Base-by-base conservation (phyloP, 2,329 filamentous ascomycete species). In the Sporothrix sp. region DNA sequence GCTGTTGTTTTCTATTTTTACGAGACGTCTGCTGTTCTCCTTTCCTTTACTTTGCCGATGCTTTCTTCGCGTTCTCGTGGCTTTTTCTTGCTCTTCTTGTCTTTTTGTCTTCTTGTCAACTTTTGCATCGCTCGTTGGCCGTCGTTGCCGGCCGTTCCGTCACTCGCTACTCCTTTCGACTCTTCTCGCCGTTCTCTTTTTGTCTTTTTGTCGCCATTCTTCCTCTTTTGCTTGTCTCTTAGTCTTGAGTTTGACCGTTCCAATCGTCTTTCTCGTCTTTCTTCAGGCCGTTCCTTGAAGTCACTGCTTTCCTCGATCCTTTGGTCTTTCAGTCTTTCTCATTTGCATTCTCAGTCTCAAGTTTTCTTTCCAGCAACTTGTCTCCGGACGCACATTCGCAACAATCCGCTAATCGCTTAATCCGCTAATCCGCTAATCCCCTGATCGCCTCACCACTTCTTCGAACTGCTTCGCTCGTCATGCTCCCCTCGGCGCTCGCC, bases 1-100 rank as follows among this genome's bases (percentile, higher is more conserved):
- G 23, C 3, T 44, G 30, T 35, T 21, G 35, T 38, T 45, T n/a
- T 49, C 27, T 40, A 36, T 47, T 42, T 25, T 47, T 36, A 23
- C 43, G n/a, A n/a, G n/a, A n/a, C 20, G 20, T n/a, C n/a, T 20
- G 23, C 39, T 4, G 5, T 20, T 33, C n/a, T 32, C 37, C 18
- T 14, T 13, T 35, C 21, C 13, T n/a, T n/a, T n/a, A n/a, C n/a
- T n/a, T n/a, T n/a, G n/a, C n/a, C n/a, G n/a, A n/a, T 11, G 30
- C 16, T 40, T 35, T 32, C 11, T 50, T 16, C 32, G 14, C 7
- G 14, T 40, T 36, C 14, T 47, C 23, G 13, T 16, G 14, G 4
- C 21, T 23, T 30, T 48, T 23, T 27, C 14, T 14, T 40, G 30
- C 3, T 16, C 18, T 33, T 16, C 11, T 20, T 43, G 13, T 18